Base-by-base conservation (phyloP, 139 green algal species). In the Chlorella sp. region DNA sequence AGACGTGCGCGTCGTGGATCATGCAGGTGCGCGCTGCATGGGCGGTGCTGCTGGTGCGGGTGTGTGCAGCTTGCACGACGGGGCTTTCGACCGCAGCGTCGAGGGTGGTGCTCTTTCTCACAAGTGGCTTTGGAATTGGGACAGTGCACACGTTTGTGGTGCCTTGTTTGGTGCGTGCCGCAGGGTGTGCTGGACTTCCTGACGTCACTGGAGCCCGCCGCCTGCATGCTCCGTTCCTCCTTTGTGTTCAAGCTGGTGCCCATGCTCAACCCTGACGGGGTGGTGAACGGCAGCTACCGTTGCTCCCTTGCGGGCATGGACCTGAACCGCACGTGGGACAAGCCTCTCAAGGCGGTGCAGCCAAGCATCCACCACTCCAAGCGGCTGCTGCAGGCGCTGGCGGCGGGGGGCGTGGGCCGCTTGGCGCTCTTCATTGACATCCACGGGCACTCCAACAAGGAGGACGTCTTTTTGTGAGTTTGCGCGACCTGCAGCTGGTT, bases 191-290 rank as follows among this genome's bases (percentile, higher is more conserved):
- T 90, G n/a, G 80, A 90, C 35, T 90, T 91, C 74, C 77, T 91
- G 31, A 69, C 66, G 17, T 84, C 83, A 22, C 51, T 70, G 24
- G 63, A 75, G 29, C 81, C 78, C 24, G 32, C 73, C 5, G 87
- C 87, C 5, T 24, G 65, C 24, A 62, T 73, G 49, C 78, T 91
- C 63, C 80, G 85, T 10, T 62, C 62, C 62, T 80, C 63, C 29
- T 89, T 88, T 69, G 70, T 90, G 27, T 91, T 90, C 80, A 87
- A 91, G 72, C 27, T 94, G 17, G 62, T 93, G 24, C 88, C 88
- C 20, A 91, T 92, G 87, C 79, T 93, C 64, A 93, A 93, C 77
- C 88, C 88, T 0, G 88, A 91, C 71, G 84, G 84, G 14, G 67
- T 72, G 1, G 51, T 72, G 31, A 72, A 72, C 27, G 67, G 67